phyloP scores from a whole-genome alignment of 2,329 filamentous ascomycete genomes.

The Phaeosphaeriaceae sp. region DNA sequence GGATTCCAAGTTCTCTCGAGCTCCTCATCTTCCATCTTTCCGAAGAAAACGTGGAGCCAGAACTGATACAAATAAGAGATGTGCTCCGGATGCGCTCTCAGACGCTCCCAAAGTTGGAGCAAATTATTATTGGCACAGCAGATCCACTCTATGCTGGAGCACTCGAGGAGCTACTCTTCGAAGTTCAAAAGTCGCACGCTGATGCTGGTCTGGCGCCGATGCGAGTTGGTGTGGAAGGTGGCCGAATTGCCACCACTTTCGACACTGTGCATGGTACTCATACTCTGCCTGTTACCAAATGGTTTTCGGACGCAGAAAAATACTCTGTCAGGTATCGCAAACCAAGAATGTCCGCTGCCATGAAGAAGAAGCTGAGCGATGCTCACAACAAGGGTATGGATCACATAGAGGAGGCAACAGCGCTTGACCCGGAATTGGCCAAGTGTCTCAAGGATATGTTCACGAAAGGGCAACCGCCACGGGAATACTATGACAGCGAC shows the following conservation, averaged over 20 bases:
- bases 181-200: neutral
- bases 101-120: neutral
- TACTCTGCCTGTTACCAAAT: neutral
- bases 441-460: neutral
- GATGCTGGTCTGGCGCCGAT: neutral
- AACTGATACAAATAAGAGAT: neutral
- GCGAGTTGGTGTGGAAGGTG: neutral
- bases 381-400: neutral
- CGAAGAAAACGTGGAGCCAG: neutral
- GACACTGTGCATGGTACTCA: neutral
- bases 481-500: neutral
- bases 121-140: neutral
- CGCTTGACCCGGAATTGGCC: neutral
- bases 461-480: neutral
- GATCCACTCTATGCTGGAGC: neutral
- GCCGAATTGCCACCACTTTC: neutral
- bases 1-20: slow-evolving; percentile 1
- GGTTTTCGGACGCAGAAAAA: neutral
- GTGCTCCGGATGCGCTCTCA: neutral
- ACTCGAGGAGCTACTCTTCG: neutral
- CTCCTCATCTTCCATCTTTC: slow-evolving; percentile 2
- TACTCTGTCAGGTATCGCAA: neutral
- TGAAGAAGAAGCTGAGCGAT: neutral
- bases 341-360: neutral
- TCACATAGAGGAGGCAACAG: neutral